Percentiles rank a stretch among this genome's conserved stretches.
Evolutionary conservation across 768 basidiomycete species (phyloP).

Genomic region (Hericium coralloides): DNA sequence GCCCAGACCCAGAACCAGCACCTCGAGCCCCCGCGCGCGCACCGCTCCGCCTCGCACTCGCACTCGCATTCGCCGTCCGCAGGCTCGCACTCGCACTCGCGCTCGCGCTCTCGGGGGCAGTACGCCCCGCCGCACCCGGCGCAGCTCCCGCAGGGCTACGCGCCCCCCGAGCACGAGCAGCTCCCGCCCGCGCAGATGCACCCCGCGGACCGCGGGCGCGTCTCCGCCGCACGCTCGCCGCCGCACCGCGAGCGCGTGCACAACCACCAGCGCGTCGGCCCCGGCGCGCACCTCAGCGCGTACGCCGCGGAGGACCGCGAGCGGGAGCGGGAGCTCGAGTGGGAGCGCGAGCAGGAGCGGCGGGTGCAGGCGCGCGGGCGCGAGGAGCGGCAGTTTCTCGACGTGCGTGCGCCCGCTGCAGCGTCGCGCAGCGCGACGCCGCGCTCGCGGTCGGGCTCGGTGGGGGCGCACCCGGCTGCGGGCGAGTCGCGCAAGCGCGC

Average conservation of each 20-base stretch:
- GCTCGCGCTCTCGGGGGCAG: background rate
- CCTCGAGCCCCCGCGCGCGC: conserved; percentile 24
- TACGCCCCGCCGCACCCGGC: background rate
- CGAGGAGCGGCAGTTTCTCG: background rate
- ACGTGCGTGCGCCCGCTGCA: background rate
- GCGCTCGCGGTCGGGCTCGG: conserved; percentile 11
- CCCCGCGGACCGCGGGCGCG: conserved; percentile 12
- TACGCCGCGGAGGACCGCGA: conserved; percentile 30
- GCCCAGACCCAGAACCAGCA: conserved; percentile 3
- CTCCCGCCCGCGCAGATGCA: background rate
- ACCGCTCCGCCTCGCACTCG: conserved; percentile 33
- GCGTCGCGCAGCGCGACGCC: conserved; percentile 9
- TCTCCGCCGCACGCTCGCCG: background rate
- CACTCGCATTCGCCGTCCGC: conserved; percentile 42
- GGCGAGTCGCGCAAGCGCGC: conserved; percentile 40
- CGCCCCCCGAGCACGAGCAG: conserved; percentile 7
- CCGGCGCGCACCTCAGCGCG: conserved; percentile 45
- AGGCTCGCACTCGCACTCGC: conserved; percentile 39
- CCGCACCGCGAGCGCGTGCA: conserved; percentile 31
- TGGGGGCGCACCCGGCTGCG: background rate
- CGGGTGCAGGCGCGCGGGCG: conserved; percentile 33
- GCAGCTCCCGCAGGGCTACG: background rate
- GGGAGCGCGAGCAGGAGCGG: conserved; percentile 8
- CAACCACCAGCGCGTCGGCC: conserved; percentile 59
- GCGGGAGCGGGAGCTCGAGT: conserved; percentile 24